Evolutionary conservation across 495 filamentous ascomycete species (phyloP).

Genomic region (Lasiosphaeria ovina): DNA sequence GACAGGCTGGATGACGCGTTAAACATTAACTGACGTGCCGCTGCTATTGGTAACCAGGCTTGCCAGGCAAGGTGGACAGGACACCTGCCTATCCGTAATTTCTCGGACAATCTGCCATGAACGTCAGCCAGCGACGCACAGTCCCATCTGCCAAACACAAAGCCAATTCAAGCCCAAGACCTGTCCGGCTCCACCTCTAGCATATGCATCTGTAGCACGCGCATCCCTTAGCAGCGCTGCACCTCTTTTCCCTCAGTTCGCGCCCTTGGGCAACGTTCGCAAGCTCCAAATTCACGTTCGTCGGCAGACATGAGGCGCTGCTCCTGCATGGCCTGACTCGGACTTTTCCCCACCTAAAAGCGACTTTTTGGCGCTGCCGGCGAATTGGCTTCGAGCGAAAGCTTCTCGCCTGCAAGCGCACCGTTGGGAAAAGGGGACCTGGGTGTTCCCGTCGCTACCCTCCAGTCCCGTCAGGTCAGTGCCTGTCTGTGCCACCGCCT

Average conservation of each 20-base stretch:
- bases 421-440: not conserved
- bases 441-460: not conserved
- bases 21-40: too few relatives aligned
- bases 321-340: too few relatives aligned
- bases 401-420: not conserved
- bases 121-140: not conserved
- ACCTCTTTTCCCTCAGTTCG: too few relatives aligned
- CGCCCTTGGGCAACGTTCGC: too few relatives aligned
- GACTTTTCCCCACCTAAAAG: too few relatives aligned
- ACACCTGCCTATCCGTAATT: not conserved
- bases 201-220: not conserved
- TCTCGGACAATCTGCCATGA: not conserved
- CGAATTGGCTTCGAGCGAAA: too few relatives aligned
- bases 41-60: not conserved
- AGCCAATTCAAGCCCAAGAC: not conserved
- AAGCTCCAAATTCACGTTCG: too few relatives aligned
- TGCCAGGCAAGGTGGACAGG: not conserved
- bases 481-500: not conserved
- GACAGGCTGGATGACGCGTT: too few relatives aligned
- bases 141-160: constrained; percentile 8
- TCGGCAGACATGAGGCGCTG: too few relatives aligned
- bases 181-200: not conserved
- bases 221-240: too few relatives aligned
- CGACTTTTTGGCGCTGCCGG: too few relatives aligned
- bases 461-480: not conserved